A percentile compares a stretch with the other conserved stretches of the same genome.
Evolutionary conservation across 352 stramenopile species (phyloP).

Genomic region (Phytopythium ostracodes): DNA sequence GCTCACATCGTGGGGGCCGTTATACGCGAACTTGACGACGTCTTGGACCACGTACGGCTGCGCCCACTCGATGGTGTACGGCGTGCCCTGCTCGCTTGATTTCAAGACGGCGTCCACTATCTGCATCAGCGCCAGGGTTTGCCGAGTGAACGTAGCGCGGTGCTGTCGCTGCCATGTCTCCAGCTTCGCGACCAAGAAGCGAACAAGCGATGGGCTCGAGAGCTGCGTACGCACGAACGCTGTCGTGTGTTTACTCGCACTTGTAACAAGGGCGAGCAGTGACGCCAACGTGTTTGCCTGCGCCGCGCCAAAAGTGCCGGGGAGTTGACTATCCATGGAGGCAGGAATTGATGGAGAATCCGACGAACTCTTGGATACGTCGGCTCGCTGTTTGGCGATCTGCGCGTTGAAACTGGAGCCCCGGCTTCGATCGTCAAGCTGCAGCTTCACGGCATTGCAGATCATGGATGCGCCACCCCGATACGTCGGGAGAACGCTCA

Average conservation of each 20-base stretch:
- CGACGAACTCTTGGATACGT: background rate
- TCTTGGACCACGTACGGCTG: slow-evolving; percentile 44
- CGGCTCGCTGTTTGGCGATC: background rate
- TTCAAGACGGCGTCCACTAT: slow-evolving; percentile 28
- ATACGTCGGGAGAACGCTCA: slow-evolving; percentile 19
- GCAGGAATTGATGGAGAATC: background rate
- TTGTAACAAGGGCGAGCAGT: background rate
- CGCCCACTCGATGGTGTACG: slow-evolving; percentile 25
- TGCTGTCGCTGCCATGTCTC: slow-evolving; percentile 13
- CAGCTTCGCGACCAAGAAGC: slow-evolving; percentile 26
- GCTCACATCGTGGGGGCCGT: slow-evolving; percentile 9
- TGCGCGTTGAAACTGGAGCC: background rate
- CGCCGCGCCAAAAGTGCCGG: background rate
- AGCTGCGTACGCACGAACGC: slow-evolving; percentile 39
- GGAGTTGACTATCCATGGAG: background rate
- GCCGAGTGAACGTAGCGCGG: slow-evolving; percentile 9
- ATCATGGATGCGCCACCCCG: slow-evolving; percentile 17
- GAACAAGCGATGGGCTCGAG: slow-evolving; percentile 26
- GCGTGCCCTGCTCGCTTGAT: slow-evolving; percentile 12
- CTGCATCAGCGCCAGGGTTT: slow-evolving; percentile 33
- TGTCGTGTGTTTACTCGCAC: slow-evolving; percentile 16
- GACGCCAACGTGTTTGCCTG: slow-evolving; percentile 5
- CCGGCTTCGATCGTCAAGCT: slow-evolving; percentile 13
- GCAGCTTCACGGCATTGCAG: slow-evolving; percentile 24
- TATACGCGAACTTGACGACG: slow-evolving; percentile 40